Base-by-base conservation (phyloP, 306 rosid genomes). In the Prunus mira region DNA sequence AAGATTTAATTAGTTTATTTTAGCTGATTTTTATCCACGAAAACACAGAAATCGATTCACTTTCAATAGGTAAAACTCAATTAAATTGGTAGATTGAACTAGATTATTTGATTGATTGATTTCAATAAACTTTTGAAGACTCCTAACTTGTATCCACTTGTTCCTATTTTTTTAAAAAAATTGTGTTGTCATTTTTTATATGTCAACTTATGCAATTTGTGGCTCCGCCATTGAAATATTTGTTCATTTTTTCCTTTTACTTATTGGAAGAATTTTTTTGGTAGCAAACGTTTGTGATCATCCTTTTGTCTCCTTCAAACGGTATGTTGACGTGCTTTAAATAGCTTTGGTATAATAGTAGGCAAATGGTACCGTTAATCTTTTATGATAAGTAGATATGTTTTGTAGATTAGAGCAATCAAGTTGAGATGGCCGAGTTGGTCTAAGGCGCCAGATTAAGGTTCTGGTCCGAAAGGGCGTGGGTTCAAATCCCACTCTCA, bases 391-490 rank as follows among this genome's bases (percentile, higher is more conserved):
- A 47, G 28, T 62, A 0, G 0, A 0, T 0, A 28, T 0, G 3
- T 3, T 45, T 22, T 4, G 0, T 3, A 11, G 0, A 0, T 24
- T 3, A 0, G 0, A 0, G 1, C 12, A 10, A 2, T 5, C 1
- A 1, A 1, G 86, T 84, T 47, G 89, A 83, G 81, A 88, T 88
- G 91, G 91, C 91, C 90, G 43, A 38, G 43, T 38, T 38, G 43
- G 43, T 38, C 43, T 38, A 38, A 38, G 43, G 43, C 43, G 43
- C 43, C 43, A 38, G 43, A 38, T 38, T 38, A 38, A 38, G 43
- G 90, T 88, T 86, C 86, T 88, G 91, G 91, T 85, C 89, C 90
- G 91, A 87, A 86, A 87, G 87, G 89, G 90, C 82, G 88, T 87
- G 89, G 87, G 87, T 83, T 89, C 91, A 83, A 89, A 84, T 87